Evolutionary conservation across 1,284 basidiomycete species (phyloP), one percentile per base, ranked within the genome.

Genomic region (Leccinum griseonigrum): DNA sequence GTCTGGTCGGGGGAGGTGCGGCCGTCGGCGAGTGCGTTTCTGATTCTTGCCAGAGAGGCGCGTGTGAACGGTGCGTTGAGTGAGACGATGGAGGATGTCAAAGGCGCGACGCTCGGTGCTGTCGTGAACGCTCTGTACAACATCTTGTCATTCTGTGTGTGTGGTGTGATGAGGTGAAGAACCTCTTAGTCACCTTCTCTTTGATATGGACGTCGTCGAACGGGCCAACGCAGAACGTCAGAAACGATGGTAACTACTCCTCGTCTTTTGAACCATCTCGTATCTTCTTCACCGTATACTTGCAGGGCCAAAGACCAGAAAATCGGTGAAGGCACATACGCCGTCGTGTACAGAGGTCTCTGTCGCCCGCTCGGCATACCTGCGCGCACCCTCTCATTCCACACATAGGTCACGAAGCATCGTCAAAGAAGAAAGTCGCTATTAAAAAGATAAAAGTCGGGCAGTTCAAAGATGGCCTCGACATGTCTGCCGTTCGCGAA

Each of bases 371-470:
- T 57, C 28, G 29, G 22, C 38, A 38, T 31, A n/a, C 6, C 6
- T 22, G 36, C 28, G 0, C 43, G 0, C 43, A 36, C 48, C 16
- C n/a, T 28, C 58, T 52, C 46, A 58, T 54, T 4, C 53, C 43
- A 22, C 18, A 9, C 16, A 59, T 64, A 91, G 91, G 89, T 29
- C 80, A 84, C 63, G 89, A 95, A 68, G 79, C 84, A 18, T 78
- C 85, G 1, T 92, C 90, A 1, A 84, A 84, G 13, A 78, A 86
- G 14, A 90, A 91, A 76, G 87, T 98, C 5, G 97, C 97, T 58
- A 98, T 99, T 73, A 99, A 99, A 81, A 99, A 99, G 77, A 96
- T 97, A 73, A 97, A 97, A 74, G 91, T 95, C 16, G 95, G 96
- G 26, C 90, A 95, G 72, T 95, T 97, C 83, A 97, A 97, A 74